A percentile compares a stretch with the other conserved stretches of the same genome.
Conservation (phyloP, 2,329 filamentous ascomycete genomes). For the Paraphaeosphaeria sporulosa region DNA sequence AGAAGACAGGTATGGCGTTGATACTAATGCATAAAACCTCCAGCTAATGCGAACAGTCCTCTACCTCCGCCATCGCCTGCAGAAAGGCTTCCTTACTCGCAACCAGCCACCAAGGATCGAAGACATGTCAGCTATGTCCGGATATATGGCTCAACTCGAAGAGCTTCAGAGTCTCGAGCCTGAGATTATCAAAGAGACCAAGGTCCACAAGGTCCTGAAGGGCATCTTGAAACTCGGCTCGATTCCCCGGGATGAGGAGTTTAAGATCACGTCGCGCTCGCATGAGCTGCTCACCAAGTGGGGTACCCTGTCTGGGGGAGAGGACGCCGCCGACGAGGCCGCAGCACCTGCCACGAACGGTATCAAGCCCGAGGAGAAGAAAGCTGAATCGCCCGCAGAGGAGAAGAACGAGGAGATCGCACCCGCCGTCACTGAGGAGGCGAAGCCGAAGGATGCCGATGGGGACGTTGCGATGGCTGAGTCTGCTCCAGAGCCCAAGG, state of each 20-base stretch:
- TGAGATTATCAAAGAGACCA: constrained; percentile 86
- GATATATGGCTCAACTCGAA: constrained; percentile 83
- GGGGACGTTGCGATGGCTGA: constrained; percentile 39
- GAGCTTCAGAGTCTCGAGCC: constrained; percentile 82
- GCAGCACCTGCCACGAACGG: constrained; percentile 43
- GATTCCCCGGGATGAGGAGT: constrained; percentile 84
- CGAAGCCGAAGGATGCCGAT: constrained; percentile 31
- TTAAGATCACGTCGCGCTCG: constrained; percentile 85
- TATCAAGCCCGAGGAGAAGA: constrained; percentile 49
- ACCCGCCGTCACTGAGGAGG: constrained; percentile 27
- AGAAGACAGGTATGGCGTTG: constrained; percentile 59
- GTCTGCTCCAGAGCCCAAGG: constrained; percentile 20
- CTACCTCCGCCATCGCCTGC: constrained; percentile 91
- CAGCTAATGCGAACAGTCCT: constrained; percentile 65
- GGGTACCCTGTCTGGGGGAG: constrained; percentile 70
- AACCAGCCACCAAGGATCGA: constrained; percentile 87
- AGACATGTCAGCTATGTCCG: constrained; percentile 80
- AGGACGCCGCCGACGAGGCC: constrained; percentile 35
- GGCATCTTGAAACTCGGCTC: constrained; percentile 86
- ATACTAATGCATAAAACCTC: not conserved
- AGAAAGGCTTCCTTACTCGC: constrained; percentile 88
- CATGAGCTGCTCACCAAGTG: constrained; percentile 83
- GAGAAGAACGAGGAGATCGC: constrained; percentile 39
- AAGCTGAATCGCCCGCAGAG: constrained; percentile 49
- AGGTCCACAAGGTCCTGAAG: constrained; percentile 99